Conservation (phyloP, 2,329 filamentous ascomycete species). For the Akanthomyces muscarius region DNA sequence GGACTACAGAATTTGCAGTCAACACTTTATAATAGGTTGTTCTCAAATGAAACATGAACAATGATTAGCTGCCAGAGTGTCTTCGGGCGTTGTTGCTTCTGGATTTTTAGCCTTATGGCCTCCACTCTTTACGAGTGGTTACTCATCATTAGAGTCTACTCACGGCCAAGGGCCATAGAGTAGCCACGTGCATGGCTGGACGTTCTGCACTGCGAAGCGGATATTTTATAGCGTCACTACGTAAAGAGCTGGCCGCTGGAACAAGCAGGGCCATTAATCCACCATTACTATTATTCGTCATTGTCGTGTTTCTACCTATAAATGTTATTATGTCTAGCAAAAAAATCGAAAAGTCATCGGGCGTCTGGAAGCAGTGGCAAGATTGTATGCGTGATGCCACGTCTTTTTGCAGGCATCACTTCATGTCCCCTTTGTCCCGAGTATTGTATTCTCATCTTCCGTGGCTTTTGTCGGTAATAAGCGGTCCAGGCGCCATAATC, state of each 20-base stretch:
- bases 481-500: constrained; percentile 20
- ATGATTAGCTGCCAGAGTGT: background rate
- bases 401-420: background rate
- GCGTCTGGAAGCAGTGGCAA: background rate
- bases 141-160: background rate
- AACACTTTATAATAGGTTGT: background rate
- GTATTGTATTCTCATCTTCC: background rate
- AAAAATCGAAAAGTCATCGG: background rate
- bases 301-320: background rate
- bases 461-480: background rate
- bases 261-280: background rate
- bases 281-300: constrained; percentile 4
- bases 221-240: background rate
- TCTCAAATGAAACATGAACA: background rate
- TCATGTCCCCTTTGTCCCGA: background rate
- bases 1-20: background rate
- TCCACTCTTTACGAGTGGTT: background rate
- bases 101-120: background rate
- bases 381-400: background rate
- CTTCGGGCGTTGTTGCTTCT: background rate
- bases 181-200: too few species aligned
- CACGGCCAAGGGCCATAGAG: background rate
- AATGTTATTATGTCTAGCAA: background rate
- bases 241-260: background rate
- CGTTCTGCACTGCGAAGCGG: too few species aligned